Evolutionary conservation across 2,329 filamentous ascomycete species (phyloP), one percentile per base, ranked within the genome.

Genomic region (Paraphaeosphaeria minitans): DNA sequence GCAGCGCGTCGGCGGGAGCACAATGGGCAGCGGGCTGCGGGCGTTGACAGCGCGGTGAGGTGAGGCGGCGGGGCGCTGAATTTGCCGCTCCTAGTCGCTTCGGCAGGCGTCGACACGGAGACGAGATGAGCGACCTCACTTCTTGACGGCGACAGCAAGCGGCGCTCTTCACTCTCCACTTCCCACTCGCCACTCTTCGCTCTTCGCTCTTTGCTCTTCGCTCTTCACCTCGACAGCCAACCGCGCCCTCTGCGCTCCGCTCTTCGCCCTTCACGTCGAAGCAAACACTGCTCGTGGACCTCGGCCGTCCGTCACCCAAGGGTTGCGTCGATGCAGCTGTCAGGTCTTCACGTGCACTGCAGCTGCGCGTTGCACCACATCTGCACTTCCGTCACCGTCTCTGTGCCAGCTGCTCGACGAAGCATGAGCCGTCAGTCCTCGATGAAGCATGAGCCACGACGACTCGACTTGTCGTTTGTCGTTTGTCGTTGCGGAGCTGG

Each of bases 1-100:
- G 58, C 52, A 62, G 62, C 50, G 35, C 42, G 46, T 19, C 27
- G 51, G 55, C 47, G 35, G 48, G 56, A 53, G 37, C 37, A 61
- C 56, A 57, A 57, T 43, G 53, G 56, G 49, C 27, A 51, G 47
- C 33, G 54, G n/a, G n/a, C n/a, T n/a, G n/a, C n/a, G n/a, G n/a
- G 53, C 59, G 62, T 29, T n/a, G 43, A 27, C 52, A 58, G 55
- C 22, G 22, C 12, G 22, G 16, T 39, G 45, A 55, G 47, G 39
- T 39, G 56, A 46, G 41, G 48, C 19, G 50, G 39, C 46, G 56
- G 51, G 41, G 48, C 19, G 50, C 31, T 50, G 51, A 52, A 53
- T 31, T 52, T 31, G 29, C 52, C 22, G 37, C 52, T 52, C 47
- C 56, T 39, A 55, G 49, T 58, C 56, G 47, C 45, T 45, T 39